Percentiles rank a stretch among this genome's conserved stretches.
Conservation (phyloP, 2,329 filamentous ascomycete species). For the Hypoxylon sp. region DNA sequence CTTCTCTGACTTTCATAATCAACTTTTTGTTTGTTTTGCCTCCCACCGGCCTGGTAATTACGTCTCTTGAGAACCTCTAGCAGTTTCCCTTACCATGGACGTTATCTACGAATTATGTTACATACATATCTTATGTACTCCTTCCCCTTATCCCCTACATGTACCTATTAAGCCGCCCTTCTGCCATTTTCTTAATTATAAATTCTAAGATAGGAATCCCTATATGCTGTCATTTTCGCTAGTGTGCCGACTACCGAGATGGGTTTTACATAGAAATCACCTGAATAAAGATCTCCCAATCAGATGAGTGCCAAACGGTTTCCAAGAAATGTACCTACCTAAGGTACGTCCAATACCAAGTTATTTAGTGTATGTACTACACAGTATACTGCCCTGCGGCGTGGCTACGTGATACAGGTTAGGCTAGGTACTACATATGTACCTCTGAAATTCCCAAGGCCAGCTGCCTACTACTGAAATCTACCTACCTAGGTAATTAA, state of each 20-base stretch:
- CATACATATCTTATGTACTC: too few relatives aligned
- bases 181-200: too few relatives aligned
- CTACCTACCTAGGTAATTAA: background rate
- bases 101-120: too few relatives aligned
- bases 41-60: background rate
- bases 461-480: background rate
- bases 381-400: background rate
- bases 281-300: background rate
- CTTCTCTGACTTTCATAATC: background rate
- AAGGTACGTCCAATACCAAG: too few relatives aligned
- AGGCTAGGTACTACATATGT: background rate
- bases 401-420: background rate
- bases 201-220: too few relatives aligned
- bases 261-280: background rate
- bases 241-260: background rate
- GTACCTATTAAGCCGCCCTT: too few relatives aligned
- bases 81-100: too few relatives aligned
- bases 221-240: background rate
- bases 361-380: too few relatives aligned
- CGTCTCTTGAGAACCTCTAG: background rate
- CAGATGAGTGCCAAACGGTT: background rate
- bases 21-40: background rate
- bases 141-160: too few relatives aligned
- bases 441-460: background rate
- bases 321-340: too few relatives aligned